Conservation (phyloP, 2,329 filamentous ascomycete genomes). For the Fusarium poae region DNA sequence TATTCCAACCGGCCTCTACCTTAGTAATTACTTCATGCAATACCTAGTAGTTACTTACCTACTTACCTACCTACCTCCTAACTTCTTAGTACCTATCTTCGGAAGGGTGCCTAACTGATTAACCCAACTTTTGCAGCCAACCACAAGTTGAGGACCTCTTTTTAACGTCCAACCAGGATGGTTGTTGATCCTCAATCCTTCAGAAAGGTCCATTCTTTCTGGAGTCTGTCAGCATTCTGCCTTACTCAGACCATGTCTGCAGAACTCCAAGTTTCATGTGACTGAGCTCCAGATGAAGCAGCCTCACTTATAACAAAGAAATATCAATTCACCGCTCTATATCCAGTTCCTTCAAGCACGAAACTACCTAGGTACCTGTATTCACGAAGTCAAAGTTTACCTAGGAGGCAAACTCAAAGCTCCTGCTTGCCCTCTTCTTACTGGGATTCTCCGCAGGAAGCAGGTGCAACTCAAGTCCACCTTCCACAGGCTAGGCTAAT, state of each 20-base stretch:
- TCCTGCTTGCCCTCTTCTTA: slow-evolving; percentile 1
- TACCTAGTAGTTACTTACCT: too few species aligned
- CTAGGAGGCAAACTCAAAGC: neutral
- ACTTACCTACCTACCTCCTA: too few species aligned
- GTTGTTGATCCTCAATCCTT: slow-evolving; percentile 1
- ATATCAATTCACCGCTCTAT: slow-evolving; percentile 31
- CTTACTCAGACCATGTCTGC: neutral
- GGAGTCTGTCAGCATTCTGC: slow-evolving; percentile 4
- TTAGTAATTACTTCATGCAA: neutral
- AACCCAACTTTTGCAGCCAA: slow-evolving; percentile 4
- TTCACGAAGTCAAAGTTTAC: neutral
- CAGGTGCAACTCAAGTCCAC: slow-evolving; percentile 28
- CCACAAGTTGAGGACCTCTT: slow-evolving; percentile 3
- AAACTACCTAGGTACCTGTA: neutral
- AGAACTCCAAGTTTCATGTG: neutral
- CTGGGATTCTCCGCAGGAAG: slow-evolving; percentile 39
- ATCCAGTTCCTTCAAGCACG: slow-evolving; percentile 9
- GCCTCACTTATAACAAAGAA: neutral
- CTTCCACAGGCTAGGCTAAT: slow-evolving; percentile 20
- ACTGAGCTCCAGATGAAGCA: neutral
- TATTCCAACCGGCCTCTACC: neutral
- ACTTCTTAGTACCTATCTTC: too few species aligned
- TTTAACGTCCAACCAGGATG: neutral
- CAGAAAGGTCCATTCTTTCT: neutral
- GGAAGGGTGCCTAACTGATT: slow-evolving; percentile 21